Evolutionary conservation across 805 yeast genomes (phyloP).

Genomic region (Ogataea saltuana): DNA sequence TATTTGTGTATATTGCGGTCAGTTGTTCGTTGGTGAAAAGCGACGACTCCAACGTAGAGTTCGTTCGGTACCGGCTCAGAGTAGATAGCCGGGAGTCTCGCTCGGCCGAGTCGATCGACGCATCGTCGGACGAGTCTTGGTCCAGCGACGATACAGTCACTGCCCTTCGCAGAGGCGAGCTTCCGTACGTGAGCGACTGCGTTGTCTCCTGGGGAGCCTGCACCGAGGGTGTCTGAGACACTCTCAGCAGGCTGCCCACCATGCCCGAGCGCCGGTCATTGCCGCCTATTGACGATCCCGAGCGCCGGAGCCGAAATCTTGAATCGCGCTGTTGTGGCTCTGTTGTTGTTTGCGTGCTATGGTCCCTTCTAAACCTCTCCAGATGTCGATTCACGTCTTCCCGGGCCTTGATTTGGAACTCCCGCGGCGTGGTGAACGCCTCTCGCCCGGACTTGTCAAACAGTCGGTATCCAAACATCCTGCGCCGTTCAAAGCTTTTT

Average conservation of each 20-base stretch:
- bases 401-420: conserved; percentile 36
- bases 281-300: not conserved
- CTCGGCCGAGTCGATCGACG: conserved; percentile 21
- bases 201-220: conserved; percentile 4
- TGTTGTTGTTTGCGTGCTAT: conserved; percentile 4
- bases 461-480: conserved; percentile 36
- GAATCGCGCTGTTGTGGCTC: not conserved
- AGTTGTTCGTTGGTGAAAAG: conserved; percentile 26
- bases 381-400: conserved; percentile 34
- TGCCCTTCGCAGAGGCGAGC: conserved; percentile 35
- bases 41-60: conserved; percentile 25
- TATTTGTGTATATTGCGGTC: conserved; percentile 32
- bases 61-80: conserved; percentile 16
- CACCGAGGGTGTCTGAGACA: conserved; percentile 4
- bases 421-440: conserved; percentile 33
- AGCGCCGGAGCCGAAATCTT: not conserved
- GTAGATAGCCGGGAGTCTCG: conserved; percentile 18
- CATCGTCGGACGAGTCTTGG: conserved; percentile 21
- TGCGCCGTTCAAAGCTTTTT: too few species aligned
- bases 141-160: conserved; percentile 25
- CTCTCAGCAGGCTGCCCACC: not conserved
- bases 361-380: conserved; percentile 16
- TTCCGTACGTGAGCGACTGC: conserved; percentile 30
- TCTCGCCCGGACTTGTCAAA: conserved; percentile 31
- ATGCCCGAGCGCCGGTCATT: not conserved